Percentiles rank a stretch among this genome's conserved stretches.
Conservation (phyloP, 2,329 filamentous ascomycete species). For the Aspergillus pseudoterreus region DNA sequence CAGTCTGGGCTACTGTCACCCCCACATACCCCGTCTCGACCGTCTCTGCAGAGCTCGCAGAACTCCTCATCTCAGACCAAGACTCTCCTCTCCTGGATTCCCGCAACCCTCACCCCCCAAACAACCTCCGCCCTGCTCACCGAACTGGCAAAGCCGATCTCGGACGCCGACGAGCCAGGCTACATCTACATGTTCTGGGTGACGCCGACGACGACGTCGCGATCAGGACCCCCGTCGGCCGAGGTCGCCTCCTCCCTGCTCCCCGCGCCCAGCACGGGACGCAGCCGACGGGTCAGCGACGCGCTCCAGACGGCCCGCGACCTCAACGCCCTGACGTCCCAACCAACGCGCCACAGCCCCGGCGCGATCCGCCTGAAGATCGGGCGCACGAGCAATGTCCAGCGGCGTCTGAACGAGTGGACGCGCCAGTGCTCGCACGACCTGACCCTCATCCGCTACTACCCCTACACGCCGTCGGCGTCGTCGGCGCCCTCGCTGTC, state of each 20-base stretch:
- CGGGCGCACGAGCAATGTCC: constrained; percentile 73
- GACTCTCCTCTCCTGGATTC: constrained; percentile 64
- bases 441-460: constrained; percentile 83
- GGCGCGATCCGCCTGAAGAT: constrained; percentile 67
- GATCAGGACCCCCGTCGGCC: constrained; percentile 48
- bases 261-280: constrained; percentile 36
- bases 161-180: constrained; percentile 71
- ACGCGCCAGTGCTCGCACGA: constrained; percentile 87
- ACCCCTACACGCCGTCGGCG: constrained; percentile 62
- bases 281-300: constrained; percentile 33
- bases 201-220: constrained; percentile 60
- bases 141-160: constrained; percentile 74
- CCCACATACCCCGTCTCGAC: not conserved
- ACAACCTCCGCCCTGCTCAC: constrained; percentile 67
- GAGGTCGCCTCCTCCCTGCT: constrained; percentile 60
- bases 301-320: constrained; percentile 36
- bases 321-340: constrained; percentile 27
- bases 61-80: constrained; percentile 36
- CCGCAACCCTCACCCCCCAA: constrained; percentile 60
- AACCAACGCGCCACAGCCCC: constrained; percentile 28
- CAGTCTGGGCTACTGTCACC: constrained; percentile 3
- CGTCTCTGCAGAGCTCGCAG: not conserved
- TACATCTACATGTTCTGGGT: constrained; percentile 99
- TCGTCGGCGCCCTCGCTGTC: constrained; percentile 16
- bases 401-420: constrained; percentile 89